These are phyloP conservation scores for Eucalyptus polyanthemos DNA, from an alignment of 345 rosid species.

Conservation along the genomic window DNA sequence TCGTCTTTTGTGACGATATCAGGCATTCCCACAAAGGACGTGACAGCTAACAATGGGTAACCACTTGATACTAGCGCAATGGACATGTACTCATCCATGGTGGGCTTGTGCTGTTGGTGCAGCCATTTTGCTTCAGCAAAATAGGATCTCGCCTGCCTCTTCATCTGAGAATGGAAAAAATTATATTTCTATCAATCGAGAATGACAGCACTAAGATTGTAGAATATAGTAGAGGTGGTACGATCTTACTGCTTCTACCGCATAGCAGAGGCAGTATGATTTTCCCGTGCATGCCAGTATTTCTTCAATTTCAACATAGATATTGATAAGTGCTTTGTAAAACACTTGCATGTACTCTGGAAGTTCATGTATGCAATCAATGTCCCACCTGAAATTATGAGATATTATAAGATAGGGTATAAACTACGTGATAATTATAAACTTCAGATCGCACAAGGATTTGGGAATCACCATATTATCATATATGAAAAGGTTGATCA, in stretches of 20 bases:
- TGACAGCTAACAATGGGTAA: background rate
- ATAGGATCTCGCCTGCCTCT: background rate
- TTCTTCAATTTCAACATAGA: constrained; percentile 5
- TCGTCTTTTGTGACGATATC: background rate
- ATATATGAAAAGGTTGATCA: background rate
- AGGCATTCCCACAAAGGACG: background rate
- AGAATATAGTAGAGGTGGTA: background rate
- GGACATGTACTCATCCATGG: background rate
- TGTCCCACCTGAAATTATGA: constrained; percentile 12
- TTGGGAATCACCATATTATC: background rate
- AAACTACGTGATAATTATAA: background rate
- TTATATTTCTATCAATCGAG: background rate
- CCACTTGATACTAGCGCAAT: background rate
- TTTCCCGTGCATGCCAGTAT: background rate
- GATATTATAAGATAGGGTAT: background rate
- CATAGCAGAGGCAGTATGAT: background rate
- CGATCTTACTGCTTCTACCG: constrained; percentile 10
- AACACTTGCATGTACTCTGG: constrained; percentile 18
- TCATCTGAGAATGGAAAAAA: background rate
- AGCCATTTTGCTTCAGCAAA: background rate
- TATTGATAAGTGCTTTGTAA: constrained; percentile 8
- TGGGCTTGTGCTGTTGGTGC: background rate
- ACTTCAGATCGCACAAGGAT: background rate
- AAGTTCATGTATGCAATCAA: background rate
- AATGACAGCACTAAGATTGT: background rate